Conservation (phyloP, 2,329 filamentous ascomycete genomes). For the Nothophaeocryptopus gaeumannii region DNA sequence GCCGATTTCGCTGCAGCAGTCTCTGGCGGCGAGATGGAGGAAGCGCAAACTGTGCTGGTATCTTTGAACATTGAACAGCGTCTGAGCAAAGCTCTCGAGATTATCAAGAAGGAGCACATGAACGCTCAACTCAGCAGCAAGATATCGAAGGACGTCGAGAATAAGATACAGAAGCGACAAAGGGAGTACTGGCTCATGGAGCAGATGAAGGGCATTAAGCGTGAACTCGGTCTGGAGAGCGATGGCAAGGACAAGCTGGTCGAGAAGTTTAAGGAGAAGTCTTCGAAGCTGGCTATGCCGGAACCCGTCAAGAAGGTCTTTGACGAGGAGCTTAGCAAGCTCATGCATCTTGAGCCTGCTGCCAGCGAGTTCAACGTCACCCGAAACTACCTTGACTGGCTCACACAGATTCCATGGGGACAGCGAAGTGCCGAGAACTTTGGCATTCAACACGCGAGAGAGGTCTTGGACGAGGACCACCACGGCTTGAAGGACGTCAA, state of each 20-base stretch:
- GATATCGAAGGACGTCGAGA: slow-evolving; percentile 96
- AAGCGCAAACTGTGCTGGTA: slow-evolving; percentile 87
- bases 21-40: slow-evolving; percentile 85
- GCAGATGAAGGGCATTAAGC: slow-evolving; percentile 97
- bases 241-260: slow-evolving; percentile 98
- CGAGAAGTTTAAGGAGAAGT: slow-evolving; percentile 96
- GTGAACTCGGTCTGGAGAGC: slow-evolving; percentile 92
- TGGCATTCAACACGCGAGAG: slow-evolving; percentile 84
- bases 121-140: slow-evolving; percentile 96
- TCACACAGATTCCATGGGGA: slow-evolving; percentile 97
- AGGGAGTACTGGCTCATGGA: slow-evolving; percentile 99
- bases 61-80: slow-evolving; percentile 89
- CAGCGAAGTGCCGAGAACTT: slow-evolving; percentile 95
- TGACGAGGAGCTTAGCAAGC: slow-evolving; percentile 96
- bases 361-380: slow-evolving; percentile 99
- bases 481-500: slow-evolving; percentile 98
- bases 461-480: slow-evolving; percentile 91
- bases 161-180: slow-evolving; percentile 94
- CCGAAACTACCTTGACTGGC: slow-evolving; percentile 96
- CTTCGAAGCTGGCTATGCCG: slow-evolving; percentile 89
- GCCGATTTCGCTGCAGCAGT: slow-evolving; percentile 97
- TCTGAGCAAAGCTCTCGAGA: slow-evolving; percentile 83
- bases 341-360: slow-evolving; percentile 89
- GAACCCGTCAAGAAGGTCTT: slow-evolving; percentile 96
- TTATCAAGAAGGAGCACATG: slow-evolving; percentile 97